These are phyloP conservation scores for Rosa chinensis DNA, from an alignment of 306 rosid species.

Conservation along the genomic window DNA sequence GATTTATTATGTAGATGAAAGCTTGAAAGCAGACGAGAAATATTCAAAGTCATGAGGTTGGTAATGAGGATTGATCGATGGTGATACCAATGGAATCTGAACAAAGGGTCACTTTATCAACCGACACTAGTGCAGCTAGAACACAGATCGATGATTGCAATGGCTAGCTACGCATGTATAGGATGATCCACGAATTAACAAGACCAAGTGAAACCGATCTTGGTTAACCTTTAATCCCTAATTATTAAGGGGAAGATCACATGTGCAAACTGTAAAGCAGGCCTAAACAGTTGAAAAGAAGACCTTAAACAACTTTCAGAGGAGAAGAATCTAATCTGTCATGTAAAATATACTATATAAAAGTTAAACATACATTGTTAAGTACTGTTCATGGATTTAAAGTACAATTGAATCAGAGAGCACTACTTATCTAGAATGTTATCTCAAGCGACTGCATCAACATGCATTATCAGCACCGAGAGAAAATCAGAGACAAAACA, in stretches of 20 bases:
- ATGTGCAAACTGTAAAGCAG: not conserved
- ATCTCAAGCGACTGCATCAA: not conserved
- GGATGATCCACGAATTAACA: not conserved
- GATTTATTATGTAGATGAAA: not conserved
- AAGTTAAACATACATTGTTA: not conserved
- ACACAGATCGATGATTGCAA: not conserved
- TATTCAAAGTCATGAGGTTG: not conserved
- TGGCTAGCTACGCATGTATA: not conserved
- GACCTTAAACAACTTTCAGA: not conserved
- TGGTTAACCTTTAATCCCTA: not conserved
- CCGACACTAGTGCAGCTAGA: not conserved
- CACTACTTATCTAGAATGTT: constrained; percentile 5
- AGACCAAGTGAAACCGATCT: not conserved
- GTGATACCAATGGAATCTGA: not conserved
- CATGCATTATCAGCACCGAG: not conserved
- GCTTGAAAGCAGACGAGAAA: not conserved
- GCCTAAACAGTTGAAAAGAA: not conserved
- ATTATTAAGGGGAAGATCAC: not conserved
- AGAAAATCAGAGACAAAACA: not conserved
- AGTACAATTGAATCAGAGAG: constrained; percentile 7
- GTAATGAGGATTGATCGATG: not conserved
- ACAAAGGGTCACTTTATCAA: constrained; percentile 6
- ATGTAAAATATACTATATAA: not conserved
- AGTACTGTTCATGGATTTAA: not conserved
- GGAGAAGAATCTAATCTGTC: not conserved